Evolutionary conservation across 2,329 filamentous ascomycete genomes (phyloP).

Genomic region (Exophiala dermatitidis): DNA sequence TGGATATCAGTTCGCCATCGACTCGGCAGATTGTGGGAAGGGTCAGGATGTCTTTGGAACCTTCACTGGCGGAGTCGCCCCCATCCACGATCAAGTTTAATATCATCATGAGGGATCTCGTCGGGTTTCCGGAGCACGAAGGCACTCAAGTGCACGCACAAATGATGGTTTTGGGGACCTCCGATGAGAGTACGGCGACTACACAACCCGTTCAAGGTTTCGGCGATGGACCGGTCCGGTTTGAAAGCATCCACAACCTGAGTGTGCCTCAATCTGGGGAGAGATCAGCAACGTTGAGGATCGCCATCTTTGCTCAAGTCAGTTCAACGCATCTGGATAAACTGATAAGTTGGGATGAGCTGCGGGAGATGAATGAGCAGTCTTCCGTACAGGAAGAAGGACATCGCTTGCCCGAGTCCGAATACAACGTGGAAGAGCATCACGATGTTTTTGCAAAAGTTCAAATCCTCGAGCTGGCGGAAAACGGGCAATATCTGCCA

Average conservation of each 20-base stretch:
- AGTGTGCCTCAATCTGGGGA: slow-evolving; percentile 76
- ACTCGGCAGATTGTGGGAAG: slow-evolving; percentile 87
- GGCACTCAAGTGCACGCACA: slow-evolving; percentile 94
- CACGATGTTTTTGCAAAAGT: slow-evolving; percentile 85
- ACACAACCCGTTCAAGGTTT: slow-evolving; percentile 92
- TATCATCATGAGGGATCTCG: slow-evolving; percentile 92
- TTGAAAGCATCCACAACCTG: slow-evolving; percentile 98
- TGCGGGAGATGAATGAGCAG: slow-evolving; percentile 64
- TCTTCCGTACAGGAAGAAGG: slow-evolving; percentile 45
- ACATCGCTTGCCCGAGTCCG: slow-evolving; percentile 75
- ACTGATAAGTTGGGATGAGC: slow-evolving; percentile 96
- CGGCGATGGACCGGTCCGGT: slow-evolving; percentile 83
- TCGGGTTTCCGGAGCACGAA: slow-evolving; percentile 91
- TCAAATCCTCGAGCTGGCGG: slow-evolving; percentile 84
- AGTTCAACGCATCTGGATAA: slow-evolving; percentile 94
- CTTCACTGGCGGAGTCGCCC: slow-evolving; percentile 85
- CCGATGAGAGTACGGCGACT: slow-evolving; percentile 82
- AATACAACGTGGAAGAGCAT: slow-evolving; percentile 88
- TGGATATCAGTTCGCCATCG: slow-evolving; percentile 88
- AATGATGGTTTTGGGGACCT: slow-evolving; percentile 87
- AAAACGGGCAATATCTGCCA: slow-evolving; percentile 82
- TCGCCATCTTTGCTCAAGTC: slow-evolving; percentile 86
- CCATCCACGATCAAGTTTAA: slow-evolving; percentile 95
- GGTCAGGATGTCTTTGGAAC: slow-evolving; percentile 82
- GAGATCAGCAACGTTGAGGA: slow-evolving; percentile 66